These are phyloP conservation scores for Fusarium sp. DNA, from an alignment of 2,329 filamentous ascomycete species.

Conservation along the genomic window DNA sequence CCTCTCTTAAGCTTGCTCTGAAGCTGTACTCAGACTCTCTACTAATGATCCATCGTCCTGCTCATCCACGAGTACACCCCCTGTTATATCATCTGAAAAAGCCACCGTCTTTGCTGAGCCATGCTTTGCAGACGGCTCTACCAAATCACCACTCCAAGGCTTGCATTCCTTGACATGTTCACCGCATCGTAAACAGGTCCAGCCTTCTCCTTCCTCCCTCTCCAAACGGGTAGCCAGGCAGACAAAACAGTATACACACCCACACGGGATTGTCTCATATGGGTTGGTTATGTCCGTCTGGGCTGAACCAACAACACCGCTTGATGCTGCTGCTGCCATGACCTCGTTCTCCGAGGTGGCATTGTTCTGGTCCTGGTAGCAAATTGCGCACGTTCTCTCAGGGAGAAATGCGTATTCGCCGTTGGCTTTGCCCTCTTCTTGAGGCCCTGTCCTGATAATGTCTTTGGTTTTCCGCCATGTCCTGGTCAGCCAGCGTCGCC, in stretches of 20 bases:
- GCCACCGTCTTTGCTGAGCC: slow-evolving; percentile 69
- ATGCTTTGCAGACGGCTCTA: slow-evolving; percentile 67
- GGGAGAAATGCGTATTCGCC: slow-evolving; percentile 89
- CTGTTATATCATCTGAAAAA: slow-evolving; percentile 68
- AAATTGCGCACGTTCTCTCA: slow-evolving; percentile 95
- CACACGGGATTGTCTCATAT: slow-evolving; percentile 90
- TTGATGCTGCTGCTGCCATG: slow-evolving; percentile 75
- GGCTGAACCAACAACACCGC: slow-evolving; percentile 86
- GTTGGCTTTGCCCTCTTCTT: slow-evolving; percentile 64
- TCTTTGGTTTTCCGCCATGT: slow-evolving; percentile 86
- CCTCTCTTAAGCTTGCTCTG: slow-evolving; percentile 22
- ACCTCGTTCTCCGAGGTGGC: slow-evolving; percentile 80
- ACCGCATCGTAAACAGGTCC: slow-evolving; percentile 90
- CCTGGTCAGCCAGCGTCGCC: slow-evolving; percentile 88
- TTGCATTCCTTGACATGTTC: slow-evolving; percentile 85
- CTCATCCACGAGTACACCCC: slow-evolving; percentile 50
- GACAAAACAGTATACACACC: slow-evolving; percentile 95
- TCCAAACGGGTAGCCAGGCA: slow-evolving; percentile 92
- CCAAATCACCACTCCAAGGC: slow-evolving; percentile 91
- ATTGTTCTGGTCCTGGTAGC: slow-evolving; percentile 90
- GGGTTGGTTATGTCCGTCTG: slow-evolving; percentile 96
- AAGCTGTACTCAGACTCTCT: slow-evolving; percentile 43
- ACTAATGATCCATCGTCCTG: slow-evolving; percentile 40
- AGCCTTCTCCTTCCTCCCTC: slow-evolving; percentile 93
- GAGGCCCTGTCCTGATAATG: slow-evolving; percentile 65